Conservation (phyloP, 2,329 filamentous ascomycete genomes). For the Plectosphaerella plurivora region DNA sequence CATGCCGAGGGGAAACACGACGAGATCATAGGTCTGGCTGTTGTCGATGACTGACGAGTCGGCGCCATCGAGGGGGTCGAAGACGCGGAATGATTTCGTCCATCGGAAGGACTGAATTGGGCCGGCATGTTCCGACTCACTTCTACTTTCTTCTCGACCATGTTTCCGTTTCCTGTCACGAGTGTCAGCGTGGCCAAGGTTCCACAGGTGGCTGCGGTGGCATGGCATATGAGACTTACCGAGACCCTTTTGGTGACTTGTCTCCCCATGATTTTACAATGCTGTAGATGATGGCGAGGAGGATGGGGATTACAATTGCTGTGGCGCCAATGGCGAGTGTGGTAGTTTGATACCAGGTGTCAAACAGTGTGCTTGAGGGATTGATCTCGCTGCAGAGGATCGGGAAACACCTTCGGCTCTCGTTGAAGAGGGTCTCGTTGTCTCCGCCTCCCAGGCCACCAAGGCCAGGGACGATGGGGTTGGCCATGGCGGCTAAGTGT, state of each 20-base stretch:
- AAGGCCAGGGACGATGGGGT: no score
- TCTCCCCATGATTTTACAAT: not conserved
- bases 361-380: constrained; percentile 13
- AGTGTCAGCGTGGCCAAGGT: not conserved
- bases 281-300: constrained; percentile 5
- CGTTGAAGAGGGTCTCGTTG: no score
- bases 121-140: not conserved
- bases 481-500: no score
- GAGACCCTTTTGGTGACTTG: not conserved
- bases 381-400: constrained; percentile 25
- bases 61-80: constrained; percentile 7
- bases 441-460: no score
- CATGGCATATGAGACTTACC: not conserved
- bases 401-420: constrained; percentile 8
- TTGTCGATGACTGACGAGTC: not conserved
- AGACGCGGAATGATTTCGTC: constrained; percentile 11
- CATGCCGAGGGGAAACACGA: constrained; percentile 9
- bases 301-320: constrained; percentile 15
- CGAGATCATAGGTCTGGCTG: constrained; percentile 8
- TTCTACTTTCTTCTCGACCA: not conserved
- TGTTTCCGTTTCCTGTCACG: not conserved
- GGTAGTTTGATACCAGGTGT: constrained; percentile 19
- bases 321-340: constrained; percentile 18
- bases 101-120: not conserved
- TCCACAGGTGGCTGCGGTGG: no score